Evolutionary conservation across 805 yeast genomes (phyloP), one percentile per base, ranked within the genome.

Genomic region (Candida ascalaphidarum): DNA sequence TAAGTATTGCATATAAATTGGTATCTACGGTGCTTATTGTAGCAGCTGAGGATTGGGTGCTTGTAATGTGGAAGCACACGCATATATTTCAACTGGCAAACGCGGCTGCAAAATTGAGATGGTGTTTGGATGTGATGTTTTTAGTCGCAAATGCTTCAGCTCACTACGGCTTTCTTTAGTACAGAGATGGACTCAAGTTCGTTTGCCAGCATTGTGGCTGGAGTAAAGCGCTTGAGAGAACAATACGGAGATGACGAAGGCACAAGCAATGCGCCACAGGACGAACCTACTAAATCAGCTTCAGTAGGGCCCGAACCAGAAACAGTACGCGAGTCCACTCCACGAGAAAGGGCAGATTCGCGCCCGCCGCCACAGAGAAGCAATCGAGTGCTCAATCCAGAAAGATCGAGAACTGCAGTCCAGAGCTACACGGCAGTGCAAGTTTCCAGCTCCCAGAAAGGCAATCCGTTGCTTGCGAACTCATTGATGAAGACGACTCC

Each of bases 161-260:
- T 17, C 8, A 8, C 22, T n/a, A 21, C 6, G 13, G 6, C 22
- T 11, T 21, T 7, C 9, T 7, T 11, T 5, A 21, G 6, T 16
- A 31, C 30, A 8, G 22, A 36, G n/a, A 39, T 45, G n/a, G 74
- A 74, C 42, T 60, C 80, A 2, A 66, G 81, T 3, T 79, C 86
- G 1, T 80, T 79, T 49, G 74, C 79, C 28, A 75, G 82, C 44
- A 76, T 80, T 22, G 48, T 79, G 24, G 84, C 78, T 4, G 81
- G 81, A n/a, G 83, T 78, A 2, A 61, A 71, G 46, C 66, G 68
- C 31, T 64, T 77, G 51, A 50, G 82, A 33, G 72, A 74, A 34
- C 50, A 63, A 32, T 57, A 46, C 34, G 24, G 13, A 4, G 26
- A 17, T 10, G 11, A 22, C 8, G 18, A 17, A 7, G 18, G 18